These are phyloP conservation scores for Hysterium pulicare DNA, from an alignment of 2,329 filamentous ascomycete species.

Conservation along the genomic window DNA sequence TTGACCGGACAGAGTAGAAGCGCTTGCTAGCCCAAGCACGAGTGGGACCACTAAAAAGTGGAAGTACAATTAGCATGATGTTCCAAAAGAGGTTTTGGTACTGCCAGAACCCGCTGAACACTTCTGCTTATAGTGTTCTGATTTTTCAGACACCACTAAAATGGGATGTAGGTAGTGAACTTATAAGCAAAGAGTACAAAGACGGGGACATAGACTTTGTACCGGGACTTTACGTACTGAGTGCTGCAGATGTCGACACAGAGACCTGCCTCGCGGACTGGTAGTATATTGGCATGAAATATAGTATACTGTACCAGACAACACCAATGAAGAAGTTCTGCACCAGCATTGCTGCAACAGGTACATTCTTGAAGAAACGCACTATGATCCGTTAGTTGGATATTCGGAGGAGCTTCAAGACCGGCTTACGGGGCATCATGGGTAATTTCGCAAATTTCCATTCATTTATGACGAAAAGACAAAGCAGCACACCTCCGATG, in stretches of 20 bases:
- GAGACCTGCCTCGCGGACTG: slow-evolving; percentile 53
- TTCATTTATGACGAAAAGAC: slow-evolving; percentile 54
- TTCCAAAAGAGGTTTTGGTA: no score
- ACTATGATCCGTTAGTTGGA: slow-evolving; percentile 28
- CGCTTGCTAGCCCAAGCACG: slow-evolving; percentile 45
- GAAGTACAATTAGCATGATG: no score
- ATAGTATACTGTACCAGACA: slow-evolving; percentile 58
- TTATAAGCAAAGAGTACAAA: no score
- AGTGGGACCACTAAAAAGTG: slow-evolving; percentile 52
- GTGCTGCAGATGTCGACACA: slow-evolving; percentile 49
- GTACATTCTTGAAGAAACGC: slow-evolving; percentile 52
- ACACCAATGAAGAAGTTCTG: slow-evolving; percentile 61
- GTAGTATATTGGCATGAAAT: slow-evolving; percentile 61
- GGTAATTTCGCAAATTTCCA: slow-evolving; percentile 55
- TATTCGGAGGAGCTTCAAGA: background rate
- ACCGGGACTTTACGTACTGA: no score
- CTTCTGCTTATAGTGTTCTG: no score
- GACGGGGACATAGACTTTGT: no score
- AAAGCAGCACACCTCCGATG: slow-evolving; percentile 45
- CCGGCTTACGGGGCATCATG: slow-evolving; percentile 52
- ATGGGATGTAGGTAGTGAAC: no score
- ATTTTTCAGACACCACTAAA: no score
- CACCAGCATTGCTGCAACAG: slow-evolving; percentile 53
- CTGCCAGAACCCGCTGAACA: no score
- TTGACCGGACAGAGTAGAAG: slow-evolving; percentile 51